Conservation (phyloP, 2,329 filamentous ascomycete species). For the Podosphaera xanthii region DNA sequence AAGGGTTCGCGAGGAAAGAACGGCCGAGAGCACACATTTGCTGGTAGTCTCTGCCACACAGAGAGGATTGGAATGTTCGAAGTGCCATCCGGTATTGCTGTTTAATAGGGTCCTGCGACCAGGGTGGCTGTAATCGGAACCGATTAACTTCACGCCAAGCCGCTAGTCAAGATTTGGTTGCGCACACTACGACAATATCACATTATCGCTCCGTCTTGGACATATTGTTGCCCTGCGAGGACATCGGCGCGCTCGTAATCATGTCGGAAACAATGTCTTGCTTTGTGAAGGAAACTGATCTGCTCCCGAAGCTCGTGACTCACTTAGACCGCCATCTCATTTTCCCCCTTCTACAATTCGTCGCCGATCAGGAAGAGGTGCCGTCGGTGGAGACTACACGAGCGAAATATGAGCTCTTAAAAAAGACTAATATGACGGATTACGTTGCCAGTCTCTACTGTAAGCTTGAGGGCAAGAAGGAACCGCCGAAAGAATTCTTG, state of each 20-base stretch:
- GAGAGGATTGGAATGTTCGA: too few relatives aligned
- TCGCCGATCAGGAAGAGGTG: constrained; percentile 60
- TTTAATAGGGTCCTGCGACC: too few relatives aligned
- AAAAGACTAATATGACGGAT: constrained; percentile 97
- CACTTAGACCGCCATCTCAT: constrained; percentile 91
- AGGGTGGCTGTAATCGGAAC: too few relatives aligned
- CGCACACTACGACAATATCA: constrained; percentile 3
- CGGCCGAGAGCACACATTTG: constrained; percentile 2
- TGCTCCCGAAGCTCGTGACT: constrained; percentile 72
- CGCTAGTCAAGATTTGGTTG: too few relatives aligned
- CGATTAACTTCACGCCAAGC: too few relatives aligned
- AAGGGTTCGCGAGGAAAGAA: constrained; percentile 14
- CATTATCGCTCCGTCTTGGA: constrained; percentile 1
- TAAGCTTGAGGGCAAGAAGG: constrained; percentile 60
- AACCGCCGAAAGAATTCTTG: constrained; percentile 64
- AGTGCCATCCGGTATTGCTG: too few relatives aligned
- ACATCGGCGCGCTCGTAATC: constrained; percentile 1
- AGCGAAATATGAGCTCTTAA: constrained; percentile 81
- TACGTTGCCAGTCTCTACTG: constrained; percentile 84
- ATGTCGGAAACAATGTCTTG: not conserved
- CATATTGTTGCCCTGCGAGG: constrained; percentile 1
- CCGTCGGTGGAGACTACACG: constrained; percentile 50
- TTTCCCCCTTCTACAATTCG: constrained; percentile 88
- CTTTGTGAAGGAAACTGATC: constrained; percentile 18
- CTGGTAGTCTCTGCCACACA: not conserved